Base-by-base conservation (phyloP, 257 asterid genomes). In the Plantago elongata region DNA sequence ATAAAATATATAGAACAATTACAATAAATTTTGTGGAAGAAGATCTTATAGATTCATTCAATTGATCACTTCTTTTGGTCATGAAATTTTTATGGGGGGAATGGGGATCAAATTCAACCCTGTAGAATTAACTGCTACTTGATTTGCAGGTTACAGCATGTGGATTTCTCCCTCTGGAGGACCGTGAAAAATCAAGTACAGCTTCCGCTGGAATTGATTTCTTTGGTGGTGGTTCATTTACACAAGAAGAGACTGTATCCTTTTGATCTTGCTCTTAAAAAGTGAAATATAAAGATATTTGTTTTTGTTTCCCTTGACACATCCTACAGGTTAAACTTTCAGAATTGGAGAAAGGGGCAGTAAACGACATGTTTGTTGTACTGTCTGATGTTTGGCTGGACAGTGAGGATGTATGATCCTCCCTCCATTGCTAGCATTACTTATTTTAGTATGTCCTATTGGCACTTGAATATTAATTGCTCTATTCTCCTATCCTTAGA, bases 171-270 rank as follows among this genome's bases (percentile, higher is more conserved):
- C 97, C 96, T 17, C 62, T 92, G 37, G 99, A 92, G 83, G 95
- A 89, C 72, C 77, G 94, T 74, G 96, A 78, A 61, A 86, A 84
- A 74, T 81, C 96, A 11, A 54, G 69, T 10, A 34, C 84, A 52
- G 63, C 71, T 68, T 87, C 78, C 70, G 30, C 84, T 42, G 96
- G 97, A 49, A 72, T 75, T 71, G 97, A 89, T 76, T 86, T 81
- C 65, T 92, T 84, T 80, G 99, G 99, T 50, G 86, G 89, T 56
- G 90, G 96, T 73, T 75, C 83, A 65, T 89, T 83, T 63, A 74
- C 89, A 55, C 86, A 84, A 74, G 99, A 92, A 69, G 96, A 92
- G 79, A 89, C 79, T 70, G 99, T 92, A 89, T 86, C 95, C 96
- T 84, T 44, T 78, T 57, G 44, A 45, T 22, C 34, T 37, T 45